A percentile compares a stretch with the other conserved stretches of the same genome.
Conservation (phyloP, 1,139 yeast species). For the Waltiozyma sp. region DNA sequence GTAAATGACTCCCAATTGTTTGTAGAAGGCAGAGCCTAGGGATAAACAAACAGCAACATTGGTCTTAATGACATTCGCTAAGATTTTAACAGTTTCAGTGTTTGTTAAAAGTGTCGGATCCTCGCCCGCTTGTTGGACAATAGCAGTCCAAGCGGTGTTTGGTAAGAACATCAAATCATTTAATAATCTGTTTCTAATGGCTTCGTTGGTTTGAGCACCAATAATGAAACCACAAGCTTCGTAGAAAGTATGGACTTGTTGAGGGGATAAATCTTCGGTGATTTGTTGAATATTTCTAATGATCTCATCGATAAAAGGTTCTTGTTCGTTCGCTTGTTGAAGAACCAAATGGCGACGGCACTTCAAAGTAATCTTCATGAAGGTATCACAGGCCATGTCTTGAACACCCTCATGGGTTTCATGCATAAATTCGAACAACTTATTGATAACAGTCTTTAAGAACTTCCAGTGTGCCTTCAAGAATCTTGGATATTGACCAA, state of each 20-base stretch:
- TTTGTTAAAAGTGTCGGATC: conserved; percentile 78
- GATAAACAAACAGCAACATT: conserved; percentile 91
- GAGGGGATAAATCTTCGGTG: conserved; percentile 90
- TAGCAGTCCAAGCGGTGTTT: conserved; percentile 88
- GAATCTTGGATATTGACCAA: conserved; percentile 96
- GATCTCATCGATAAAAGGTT: conserved; percentile 87
- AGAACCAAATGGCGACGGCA: conserved; percentile 94
- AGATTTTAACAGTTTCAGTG: conserved; percentile 82
- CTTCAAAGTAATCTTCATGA: conserved; percentile 86
- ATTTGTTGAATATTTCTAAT: conserved; percentile 72
- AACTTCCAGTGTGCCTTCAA: conserved; percentile 97
- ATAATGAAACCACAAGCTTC: conserved; percentile 96
- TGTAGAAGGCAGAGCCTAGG: conserved; percentile 82
- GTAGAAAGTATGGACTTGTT: conserved; percentile 94
- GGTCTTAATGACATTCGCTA: conserved; percentile 88
- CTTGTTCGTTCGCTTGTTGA: conserved; percentile 75
- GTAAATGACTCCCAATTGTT: conserved; percentile 81
- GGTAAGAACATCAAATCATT: conserved; percentile 82
- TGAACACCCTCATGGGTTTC: conserved; percentile 99
- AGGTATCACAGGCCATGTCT: conserved; percentile 99
- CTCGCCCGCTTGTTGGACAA: conserved; percentile 77
- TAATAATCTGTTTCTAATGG: conserved; percentile 61
- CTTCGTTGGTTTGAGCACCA: conserved; percentile 64
- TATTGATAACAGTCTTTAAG: conserved; percentile 87
- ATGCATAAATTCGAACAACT: conserved; percentile 96